These are phyloP conservation scores for Lactarius hatsudake DNA, from an alignment of 768 basidiomycete genomes.

Conservation along the genomic window DNA sequence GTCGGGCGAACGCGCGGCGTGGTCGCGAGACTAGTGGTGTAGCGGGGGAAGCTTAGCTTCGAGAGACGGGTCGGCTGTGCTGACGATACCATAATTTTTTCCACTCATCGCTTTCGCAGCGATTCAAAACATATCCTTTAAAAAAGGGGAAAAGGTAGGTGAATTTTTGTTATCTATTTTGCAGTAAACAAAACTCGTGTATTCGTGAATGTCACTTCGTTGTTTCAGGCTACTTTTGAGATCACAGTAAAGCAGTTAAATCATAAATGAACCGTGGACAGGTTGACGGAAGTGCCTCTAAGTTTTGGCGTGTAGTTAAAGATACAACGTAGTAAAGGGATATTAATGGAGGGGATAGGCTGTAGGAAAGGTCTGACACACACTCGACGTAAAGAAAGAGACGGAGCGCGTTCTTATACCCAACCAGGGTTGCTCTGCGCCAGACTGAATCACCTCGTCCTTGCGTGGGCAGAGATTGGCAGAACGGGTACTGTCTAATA, in stretches of 20 bases:
- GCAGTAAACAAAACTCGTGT: neutral
- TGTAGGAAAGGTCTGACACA: slow-evolving; percentile 66
- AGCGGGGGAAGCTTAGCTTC: slow-evolving; percentile 25
- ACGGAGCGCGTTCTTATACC: slow-evolving; percentile 63
- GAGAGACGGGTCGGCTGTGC: slow-evolving; percentile 15
- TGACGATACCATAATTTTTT: slow-evolving; percentile 27
- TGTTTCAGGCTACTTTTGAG: neutral
- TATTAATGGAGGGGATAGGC: too few species aligned
- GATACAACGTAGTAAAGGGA: too few species aligned
- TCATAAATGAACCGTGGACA: neutral
- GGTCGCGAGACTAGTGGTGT: slow-evolving; percentile 23
- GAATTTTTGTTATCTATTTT: neutral
- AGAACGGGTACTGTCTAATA: slow-evolving; percentile 71
- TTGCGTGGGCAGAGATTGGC: slow-evolving; percentile 35
- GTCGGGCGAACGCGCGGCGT: slow-evolving; percentile 11
- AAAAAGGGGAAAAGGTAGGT: neutral
- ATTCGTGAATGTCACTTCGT: neutral
- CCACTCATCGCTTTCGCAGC: slow-evolving; percentile 23
- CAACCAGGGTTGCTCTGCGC: slow-evolving; percentile 56
- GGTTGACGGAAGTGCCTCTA: neutral
- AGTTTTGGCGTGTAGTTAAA: neutral
- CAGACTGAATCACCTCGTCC: slow-evolving; percentile 67
- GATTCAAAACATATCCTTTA: neutral
- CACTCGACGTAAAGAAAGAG: slow-evolving; percentile 45
- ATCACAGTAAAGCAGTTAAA: neutral